These are phyloP conservation scores for Suhomyces maxii DNA, from an alignment of 1,139 yeast genomes.

Conservation along the genomic window DNA sequence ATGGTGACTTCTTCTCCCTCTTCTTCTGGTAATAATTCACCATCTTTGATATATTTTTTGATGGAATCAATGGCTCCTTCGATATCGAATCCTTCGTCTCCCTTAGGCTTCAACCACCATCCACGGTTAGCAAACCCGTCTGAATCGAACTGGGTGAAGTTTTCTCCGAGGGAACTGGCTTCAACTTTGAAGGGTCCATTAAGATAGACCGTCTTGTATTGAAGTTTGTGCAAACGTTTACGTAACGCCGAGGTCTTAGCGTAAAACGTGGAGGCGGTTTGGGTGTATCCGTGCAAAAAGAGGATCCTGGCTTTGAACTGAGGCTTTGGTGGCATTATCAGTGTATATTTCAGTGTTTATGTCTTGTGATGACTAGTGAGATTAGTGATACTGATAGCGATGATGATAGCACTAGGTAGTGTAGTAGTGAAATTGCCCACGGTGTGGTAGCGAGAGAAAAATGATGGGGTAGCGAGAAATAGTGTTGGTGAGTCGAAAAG, in stretches of 20 bases:
- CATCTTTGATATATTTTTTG: conserved; percentile 29
- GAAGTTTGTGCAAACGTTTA: conserved; percentile 35
- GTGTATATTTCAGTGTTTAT: no score
- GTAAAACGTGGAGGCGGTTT: conserved; percentile 44
- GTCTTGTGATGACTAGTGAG: no score
- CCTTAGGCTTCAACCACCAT: conserved; percentile 37
- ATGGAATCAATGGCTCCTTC: conserved; percentile 32
- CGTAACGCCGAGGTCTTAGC: conserved; percentile 49
- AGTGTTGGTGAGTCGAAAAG: no score
- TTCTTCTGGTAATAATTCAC: conserved; percentile 32
- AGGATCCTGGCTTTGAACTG: conserved; percentile 27
- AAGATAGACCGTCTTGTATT: conserved; percentile 63
- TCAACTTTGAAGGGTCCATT: conserved; percentile 72
- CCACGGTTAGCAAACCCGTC: conserved; percentile 29
- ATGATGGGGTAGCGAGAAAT: no score
- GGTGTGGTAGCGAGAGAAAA: no score
- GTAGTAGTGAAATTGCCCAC: no score
- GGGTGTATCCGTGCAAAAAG: conserved; percentile 48
- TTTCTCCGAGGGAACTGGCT: conserved; percentile 41
- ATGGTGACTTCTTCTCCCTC: conserved; percentile 21
- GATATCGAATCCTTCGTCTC: conserved; percentile 26
- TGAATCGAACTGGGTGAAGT: conserved; percentile 48
- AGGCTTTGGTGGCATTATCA: conserved; percentile 7
- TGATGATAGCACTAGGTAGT: no score
- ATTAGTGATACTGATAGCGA: no score